Evolutionary conservation across 257 asterid genomes (phyloP).

Genomic region (Oldenlandia corymbosa): DNA sequence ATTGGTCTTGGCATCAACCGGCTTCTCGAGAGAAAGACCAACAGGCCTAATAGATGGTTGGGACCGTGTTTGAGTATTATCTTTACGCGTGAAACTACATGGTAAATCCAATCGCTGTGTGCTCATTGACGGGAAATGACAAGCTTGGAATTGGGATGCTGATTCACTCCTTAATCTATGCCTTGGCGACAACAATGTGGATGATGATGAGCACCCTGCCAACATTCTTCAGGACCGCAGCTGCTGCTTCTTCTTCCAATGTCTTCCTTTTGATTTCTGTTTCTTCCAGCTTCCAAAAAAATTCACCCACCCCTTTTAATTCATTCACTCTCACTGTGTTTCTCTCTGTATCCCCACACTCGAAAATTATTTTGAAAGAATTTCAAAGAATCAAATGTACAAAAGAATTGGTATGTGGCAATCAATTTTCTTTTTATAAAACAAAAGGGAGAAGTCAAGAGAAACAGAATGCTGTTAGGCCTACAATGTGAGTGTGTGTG

Average conservation of each 20-base stretch:
- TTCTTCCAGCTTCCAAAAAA: slow-evolving; percentile 29
- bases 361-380: slow-evolving; percentile 12
- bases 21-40: slow-evolving; percentile 62
- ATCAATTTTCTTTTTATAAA: slow-evolving; percentile 1
- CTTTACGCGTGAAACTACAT: slow-evolving; percentile 60
- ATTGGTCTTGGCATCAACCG: slow-evolving; percentile 47
- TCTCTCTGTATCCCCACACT: slow-evolving; percentile 20
- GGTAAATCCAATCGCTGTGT: slow-evolving; percentile 93
- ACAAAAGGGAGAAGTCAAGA: slow-evolving; percentile 45
- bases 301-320: slow-evolving; percentile 39
- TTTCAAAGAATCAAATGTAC: slow-evolving; percentile 25
- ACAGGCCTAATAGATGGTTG: slow-evolving; percentile 75
- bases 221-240: slow-evolving; percentile 76
- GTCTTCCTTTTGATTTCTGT: slow-evolving; percentile 20
- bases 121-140: slow-evolving; percentile 88
- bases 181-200: slow-evolving; percentile 86
- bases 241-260: slow-evolving; percentile 37
- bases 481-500: slow-evolving; percentile 60
- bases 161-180: slow-evolving; percentile 89
- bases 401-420: slow-evolving; percentile 4
- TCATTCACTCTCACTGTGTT: slow-evolving; percentile 20
- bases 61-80: slow-evolving; percentile 41
- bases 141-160: slow-evolving; percentile 76
- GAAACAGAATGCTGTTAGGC: slow-evolving; percentile 49
- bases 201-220: slow-evolving; percentile 96